Evolutionary conservation across 176 grass and related monocot species (phyloP), one percentile per base, ranked within the genome.

Genomic region (Aegilops bicornis): DNA sequence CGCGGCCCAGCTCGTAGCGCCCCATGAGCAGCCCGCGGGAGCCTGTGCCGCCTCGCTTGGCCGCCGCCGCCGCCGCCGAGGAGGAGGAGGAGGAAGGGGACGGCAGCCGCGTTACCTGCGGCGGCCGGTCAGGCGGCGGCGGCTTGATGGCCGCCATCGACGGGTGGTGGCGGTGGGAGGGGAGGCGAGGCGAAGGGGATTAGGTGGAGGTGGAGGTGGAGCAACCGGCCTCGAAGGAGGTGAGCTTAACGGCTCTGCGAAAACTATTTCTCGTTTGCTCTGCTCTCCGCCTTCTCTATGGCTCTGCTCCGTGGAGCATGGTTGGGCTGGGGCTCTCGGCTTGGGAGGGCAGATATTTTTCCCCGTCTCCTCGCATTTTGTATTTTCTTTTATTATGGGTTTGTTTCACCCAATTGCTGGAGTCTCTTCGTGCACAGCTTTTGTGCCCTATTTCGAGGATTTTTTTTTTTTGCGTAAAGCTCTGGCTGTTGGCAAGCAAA

Each of bases 1-100:
- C 80, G 27, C 90, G 92, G 10, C 97, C 94, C 35, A 99, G 84
- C 73, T 99, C 94, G 89, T 96, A 99, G 11, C 84, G 86, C 36
- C 97, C 97, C 43, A 99, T 86, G 31, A 99, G 77, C 39, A 81
- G 73, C 2, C 86, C 81, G 11, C n/a, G 48, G 12, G 32, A 54
- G 20, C 64, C 71, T 23, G 67, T 48, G 14, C 78, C 81, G 76
- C 84, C 69, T 10, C 74, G 73, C 79, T 35, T 35, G 33, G 70
- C 39, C 33, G 48, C 70, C 2, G 71, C 54, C 2, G 71, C 54
- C 35, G 36, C 70, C 1, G 68, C 25, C 15, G 15, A 52, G 48
- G 43, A 14, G 43, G 52, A 56, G 50, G 72, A 48, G 43, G 73
- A 68, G 6, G 74, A 76, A 15, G 86, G 60, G 61, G 66, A 39